These are phyloP conservation scores for Drechslerella dactyloides DNA, from an alignment of 2,329 filamentous ascomycete species.

Conservation along the genomic window DNA sequence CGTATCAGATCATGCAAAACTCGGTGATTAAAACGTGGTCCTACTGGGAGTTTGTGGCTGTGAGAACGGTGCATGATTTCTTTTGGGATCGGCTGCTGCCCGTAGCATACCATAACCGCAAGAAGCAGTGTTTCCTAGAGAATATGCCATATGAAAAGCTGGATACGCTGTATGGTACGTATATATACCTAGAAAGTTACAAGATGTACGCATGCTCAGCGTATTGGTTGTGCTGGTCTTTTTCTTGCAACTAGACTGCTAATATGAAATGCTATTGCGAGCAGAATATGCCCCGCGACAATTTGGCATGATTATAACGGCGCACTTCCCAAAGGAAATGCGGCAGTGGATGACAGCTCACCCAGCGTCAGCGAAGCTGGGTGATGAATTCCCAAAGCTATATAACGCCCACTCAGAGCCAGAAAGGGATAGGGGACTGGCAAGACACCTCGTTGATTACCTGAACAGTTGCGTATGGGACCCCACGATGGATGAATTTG, in stretches of 20 bases:
- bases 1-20: too few species aligned
- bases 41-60: constrained; percentile 23
- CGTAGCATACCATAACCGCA: background rate
- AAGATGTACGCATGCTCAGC: too few species aligned
- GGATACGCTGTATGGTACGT: constrained; percentile 2
- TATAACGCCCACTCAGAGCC: background rate
- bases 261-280: too few species aligned
- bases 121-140: constrained; percentile 7
- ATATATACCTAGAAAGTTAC: too few species aligned
- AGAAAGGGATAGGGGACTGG: background rate
- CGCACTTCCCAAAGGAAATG: too few species aligned
- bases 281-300: too few species aligned
- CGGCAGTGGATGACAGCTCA: too few species aligned
- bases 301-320: too few species aligned
- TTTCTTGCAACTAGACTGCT: background rate
- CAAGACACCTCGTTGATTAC: background rate
- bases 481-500: background rate
- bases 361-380: too few species aligned
- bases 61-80: constrained; percentile 19
- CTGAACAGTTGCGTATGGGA: background rate
- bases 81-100: constrained; percentile 4
- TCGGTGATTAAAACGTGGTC: constrained; percentile 9
- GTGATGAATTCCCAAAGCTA: background rate
- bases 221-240: too few species aligned
- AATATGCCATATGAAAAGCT: background rate